A percentile compares a stretch with the other conserved stretches of the same genome.
Evolutionary conservation across 805 yeast species (phyloP).

Genomic region (Wickerhamiella kurtzmanii): DNA sequence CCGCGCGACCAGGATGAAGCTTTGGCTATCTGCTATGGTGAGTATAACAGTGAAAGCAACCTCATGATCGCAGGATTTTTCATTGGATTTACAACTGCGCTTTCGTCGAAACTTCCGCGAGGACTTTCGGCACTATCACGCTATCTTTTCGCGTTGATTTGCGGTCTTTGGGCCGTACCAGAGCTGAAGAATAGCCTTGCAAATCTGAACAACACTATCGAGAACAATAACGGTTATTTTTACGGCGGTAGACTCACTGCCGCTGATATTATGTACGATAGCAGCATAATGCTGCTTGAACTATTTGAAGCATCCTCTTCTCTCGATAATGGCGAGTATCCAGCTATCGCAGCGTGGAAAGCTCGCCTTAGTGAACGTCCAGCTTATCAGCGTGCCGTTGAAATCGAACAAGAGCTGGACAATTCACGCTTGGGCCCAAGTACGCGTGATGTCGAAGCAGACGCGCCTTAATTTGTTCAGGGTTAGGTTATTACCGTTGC

Average conservation of each 20-base stretch:
- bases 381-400: constrained; percentile 3
- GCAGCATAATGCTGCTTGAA: constrained; percentile 5
- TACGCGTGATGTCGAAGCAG: too few relatives aligned
- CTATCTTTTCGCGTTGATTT: constrained; percentile 33
- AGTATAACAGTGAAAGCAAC: constrained; percentile 51
- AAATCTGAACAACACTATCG: constrained; percentile 31
- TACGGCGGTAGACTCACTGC: constrained; percentile 47
- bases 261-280: constrained; percentile 41
- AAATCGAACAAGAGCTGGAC: constrained; percentile 7
- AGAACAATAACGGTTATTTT: constrained; percentile 38
- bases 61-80: constrained; percentile 37
- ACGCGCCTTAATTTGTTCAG: too few relatives aligned
- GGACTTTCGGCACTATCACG: constrained; percentile 25
- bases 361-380: constrained; percentile 9
- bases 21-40: constrained; percentile 36
- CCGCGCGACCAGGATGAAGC: constrained; percentile 31
- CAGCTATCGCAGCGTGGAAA: constrained; percentile 13
- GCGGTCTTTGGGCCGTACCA: constrained; percentile 35
- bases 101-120: constrained; percentile 13
- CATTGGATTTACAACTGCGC: constrained; percentile 27
- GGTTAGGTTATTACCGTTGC: too few relatives aligned
- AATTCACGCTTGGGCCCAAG: too few relatives aligned
- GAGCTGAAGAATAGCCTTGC: constrained; percentile 32
- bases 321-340: constrained; percentile 8
- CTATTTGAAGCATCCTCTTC: constrained; percentile 3